Evolutionary conservation across 345 rosid species (phyloP).

Genomic region (Bretschneidera sinensis): DNA sequence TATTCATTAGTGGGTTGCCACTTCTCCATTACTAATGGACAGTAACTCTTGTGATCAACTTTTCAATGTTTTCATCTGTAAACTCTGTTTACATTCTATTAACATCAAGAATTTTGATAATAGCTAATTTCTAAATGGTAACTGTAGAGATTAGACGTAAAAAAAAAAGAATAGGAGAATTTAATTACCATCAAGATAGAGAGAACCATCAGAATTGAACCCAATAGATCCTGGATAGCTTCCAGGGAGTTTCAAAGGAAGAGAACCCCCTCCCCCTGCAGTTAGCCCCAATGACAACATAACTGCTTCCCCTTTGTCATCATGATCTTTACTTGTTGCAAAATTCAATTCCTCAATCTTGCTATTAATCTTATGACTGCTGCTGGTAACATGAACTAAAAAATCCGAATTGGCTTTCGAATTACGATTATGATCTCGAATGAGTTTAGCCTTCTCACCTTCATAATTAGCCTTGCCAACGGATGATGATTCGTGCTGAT

Average conservation of each 20-base stretch:
- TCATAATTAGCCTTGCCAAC: slow-evolving; percentile 30
- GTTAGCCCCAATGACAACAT: slow-evolving; percentile 63
- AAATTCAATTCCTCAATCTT: slow-evolving; percentile 47
- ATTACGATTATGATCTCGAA: slow-evolving; percentile 37
- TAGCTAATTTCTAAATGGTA: background rate
- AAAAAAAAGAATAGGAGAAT: background rate
- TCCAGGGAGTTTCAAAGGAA: slow-evolving; percentile 65
- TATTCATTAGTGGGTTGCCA: slow-evolving; percentile 29
- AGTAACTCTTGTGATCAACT: too few species aligned
- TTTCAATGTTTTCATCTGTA: slow-evolving; percentile 2
- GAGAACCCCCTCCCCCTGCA: slow-evolving; percentile 46
- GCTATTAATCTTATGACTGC: slow-evolving; percentile 6
- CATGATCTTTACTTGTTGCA: slow-evolving; percentile 22
- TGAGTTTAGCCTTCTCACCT: slow-evolving; percentile 62
- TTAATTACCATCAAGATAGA: slow-evolving; percentile 74
- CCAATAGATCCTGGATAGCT: slow-evolving; percentile 81
- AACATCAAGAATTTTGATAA: background rate
- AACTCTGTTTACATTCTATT: background rate
- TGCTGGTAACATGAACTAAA: slow-evolving; percentile 30
- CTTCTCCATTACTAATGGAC: slow-evolving; percentile 17
- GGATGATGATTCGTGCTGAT: slow-evolving; percentile 16
- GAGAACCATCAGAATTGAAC: slow-evolving; percentile 79
- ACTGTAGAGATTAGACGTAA: background rate
- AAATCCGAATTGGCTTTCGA: slow-evolving; percentile 46
- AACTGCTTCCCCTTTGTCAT: slow-evolving; percentile 16